Percentiles rank a stretch among this genome's conserved stretches.
These are phyloP conservation scores for Triticum urartu DNA, from an alignment of 176 grass and related monocot species.

Conservation along the genomic window DNA sequence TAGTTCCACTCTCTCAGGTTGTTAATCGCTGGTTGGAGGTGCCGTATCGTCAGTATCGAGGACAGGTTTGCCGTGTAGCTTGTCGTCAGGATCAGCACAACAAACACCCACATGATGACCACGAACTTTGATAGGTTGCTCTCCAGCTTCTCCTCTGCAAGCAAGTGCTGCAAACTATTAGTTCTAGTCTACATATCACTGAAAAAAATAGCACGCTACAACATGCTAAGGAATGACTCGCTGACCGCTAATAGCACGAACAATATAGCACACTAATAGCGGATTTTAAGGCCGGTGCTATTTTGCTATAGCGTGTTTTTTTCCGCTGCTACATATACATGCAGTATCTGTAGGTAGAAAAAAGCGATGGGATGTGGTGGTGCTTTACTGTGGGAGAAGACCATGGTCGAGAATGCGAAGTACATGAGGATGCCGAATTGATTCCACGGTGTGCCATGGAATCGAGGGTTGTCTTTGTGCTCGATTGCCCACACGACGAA, in stretches of 20 bases:
- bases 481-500: slow-evolving; percentile 60
- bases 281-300: too few relatives aligned
- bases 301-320: too few relatives aligned
- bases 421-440: slow-evolving; percentile 78
- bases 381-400: slow-evolving; percentile 74
- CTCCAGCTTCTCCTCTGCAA: slow-evolving; percentile 81
- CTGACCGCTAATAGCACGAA: too few relatives aligned
- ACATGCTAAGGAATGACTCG: too few relatives aligned
- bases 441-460: slow-evolving; percentile 50
- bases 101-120: slow-evolving; percentile 82
- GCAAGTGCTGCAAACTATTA: neutral
- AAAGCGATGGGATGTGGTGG: neutral
- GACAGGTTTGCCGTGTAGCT: neutral
- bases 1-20: slow-evolving; percentile 36
- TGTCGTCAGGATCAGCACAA: slow-evolving; percentile 83
- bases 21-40: slow-evolving; percentile 68
- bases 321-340: neutral
- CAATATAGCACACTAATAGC: too few relatives aligned
- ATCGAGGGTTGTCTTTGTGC: slow-evolving; percentile 42
- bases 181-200: neutral
- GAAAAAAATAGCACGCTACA: too few relatives aligned
- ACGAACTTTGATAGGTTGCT: slow-evolving; percentile 77
- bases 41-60: slow-evolving; percentile 28
- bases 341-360: neutral
- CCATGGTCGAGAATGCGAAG: slow-evolving; percentile 87